Base-by-base conservation (phyloP, 441 rosid species). In the Biscutella laevigata region DNA sequence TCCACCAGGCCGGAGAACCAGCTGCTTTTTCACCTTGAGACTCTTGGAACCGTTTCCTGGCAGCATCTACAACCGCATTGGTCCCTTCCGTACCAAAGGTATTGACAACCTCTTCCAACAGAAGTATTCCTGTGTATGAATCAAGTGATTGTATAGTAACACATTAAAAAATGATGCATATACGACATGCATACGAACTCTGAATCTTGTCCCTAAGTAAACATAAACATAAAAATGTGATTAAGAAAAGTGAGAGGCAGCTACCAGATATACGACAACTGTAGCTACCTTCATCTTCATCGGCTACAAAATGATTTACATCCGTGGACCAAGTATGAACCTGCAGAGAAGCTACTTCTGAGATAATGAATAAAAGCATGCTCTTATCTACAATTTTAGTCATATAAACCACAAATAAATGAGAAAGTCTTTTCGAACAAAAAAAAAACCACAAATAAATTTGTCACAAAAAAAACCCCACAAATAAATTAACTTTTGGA, bases 201-300 rank as follows among this genome's bases (percentile, higher is more conserved):
- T 13, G 5, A 59, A 50, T 43, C 32, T 45, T 25, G 19, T 52
- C 22, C 17, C 37, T 24, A 30, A 9, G 25, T 44, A 21, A 13
- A 28, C 3, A 46, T 38, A 45, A 28, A 51, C 43, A 66, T 12
- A 29, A 29, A 25, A 49, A n/a, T 22, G 13, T 61, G 37, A 52
- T 51, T 39, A 7, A 14, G 33, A 60, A 47, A 54, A 51, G 36
- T 34, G 42, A 49, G 62, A 56, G 62, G 70, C 59, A 58, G 50
- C 84, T 69, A 84, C 98, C 96, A 68, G 95, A 92, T 57, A 86
- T 73, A 14, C 98, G 98, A 59, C 91, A 88, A 67, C 87, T 88
- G 70, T 80, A 92, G 50, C 87, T 80, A 64, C 66, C 83, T 59
- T 88, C 96, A 75, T 92, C 98, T 69, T 92, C 98, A 66, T 88